Evolutionary conservation across 75 land plant species (phyloP).

Genomic region (Pseudotsuga menziesii): DNA sequence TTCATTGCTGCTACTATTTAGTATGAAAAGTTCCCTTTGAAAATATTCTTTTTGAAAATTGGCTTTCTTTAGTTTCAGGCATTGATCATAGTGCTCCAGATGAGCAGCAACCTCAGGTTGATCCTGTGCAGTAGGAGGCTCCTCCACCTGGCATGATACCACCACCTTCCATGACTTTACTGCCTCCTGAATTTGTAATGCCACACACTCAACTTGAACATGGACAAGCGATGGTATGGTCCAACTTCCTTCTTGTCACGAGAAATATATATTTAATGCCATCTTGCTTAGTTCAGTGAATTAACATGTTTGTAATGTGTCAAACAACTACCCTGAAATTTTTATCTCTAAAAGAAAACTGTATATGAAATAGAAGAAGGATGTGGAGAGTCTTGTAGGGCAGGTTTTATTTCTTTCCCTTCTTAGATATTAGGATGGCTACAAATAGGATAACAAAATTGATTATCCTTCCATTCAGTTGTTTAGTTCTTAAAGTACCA

Average conservation of each 20-base stretch:
- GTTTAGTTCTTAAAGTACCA: not conserved
- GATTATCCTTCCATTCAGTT: not conserved
- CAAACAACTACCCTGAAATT: not conserved
- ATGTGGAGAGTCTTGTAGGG: not conserved
- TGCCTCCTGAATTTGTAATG: constrained; percentile 34
- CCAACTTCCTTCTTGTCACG: not conserved
- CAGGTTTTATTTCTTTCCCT: not conserved
- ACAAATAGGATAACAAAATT: not conserved
- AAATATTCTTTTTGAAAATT: not conserved
- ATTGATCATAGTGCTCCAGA: constrained; percentile 28
- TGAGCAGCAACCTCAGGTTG: constrained; percentile 34
- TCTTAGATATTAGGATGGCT: not conserved
- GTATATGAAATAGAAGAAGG: not conserved
- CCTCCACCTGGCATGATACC: constrained; percentile 14
- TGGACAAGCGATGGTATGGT: constrained; percentile 58
- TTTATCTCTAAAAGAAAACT: not conserved
- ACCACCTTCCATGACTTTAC: constrained; percentile 13
- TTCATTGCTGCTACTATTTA: not conserved
- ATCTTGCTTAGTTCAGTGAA: not conserved
- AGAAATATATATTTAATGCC: not conserved
- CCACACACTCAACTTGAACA: constrained; percentile 42
- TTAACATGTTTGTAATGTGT: not conserved
- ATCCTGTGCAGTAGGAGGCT: constrained; percentile 19
- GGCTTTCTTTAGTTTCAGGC: not conserved
- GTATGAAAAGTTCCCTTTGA: not conserved